Evolutionary conservation across 2,329 filamentous ascomycete species (phyloP).

Genomic region (Nigrospora osmanthi): DNA sequence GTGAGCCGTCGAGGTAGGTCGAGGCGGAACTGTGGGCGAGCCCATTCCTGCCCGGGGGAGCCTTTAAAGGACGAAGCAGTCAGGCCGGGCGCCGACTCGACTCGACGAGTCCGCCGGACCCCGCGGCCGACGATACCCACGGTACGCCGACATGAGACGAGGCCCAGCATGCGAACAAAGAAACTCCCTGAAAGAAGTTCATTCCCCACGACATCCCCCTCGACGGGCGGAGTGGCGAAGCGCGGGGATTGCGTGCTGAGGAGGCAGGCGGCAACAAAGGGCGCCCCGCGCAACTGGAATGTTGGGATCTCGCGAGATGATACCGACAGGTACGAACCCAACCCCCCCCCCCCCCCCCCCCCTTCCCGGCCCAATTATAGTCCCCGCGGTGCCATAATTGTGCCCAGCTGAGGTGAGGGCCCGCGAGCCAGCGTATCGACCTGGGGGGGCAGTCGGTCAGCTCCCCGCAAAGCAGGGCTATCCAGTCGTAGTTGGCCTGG

Average conservation of each 20-base stretch:
- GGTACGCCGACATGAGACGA: constrained; percentile 8
- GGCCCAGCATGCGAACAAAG: constrained; percentile 13
- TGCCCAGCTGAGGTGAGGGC: too few relatives aligned
- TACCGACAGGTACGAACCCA: neutral
- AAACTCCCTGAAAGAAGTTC: constrained; percentile 16
- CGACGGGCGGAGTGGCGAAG: neutral
- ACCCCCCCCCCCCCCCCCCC: neutral
- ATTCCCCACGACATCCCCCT: neutral
- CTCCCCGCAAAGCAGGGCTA: too few relatives aligned
- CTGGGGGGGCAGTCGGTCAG: too few relatives aligned
- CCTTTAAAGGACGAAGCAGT: constrained; percentile 15
- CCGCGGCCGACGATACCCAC: too few relatives aligned
- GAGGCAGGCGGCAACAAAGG: neutral
- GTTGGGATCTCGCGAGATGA: constrained; percentile 1
- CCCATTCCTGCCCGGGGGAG: constrained; percentile 19
- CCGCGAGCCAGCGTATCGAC: too few relatives aligned
- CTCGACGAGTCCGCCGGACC: too few relatives aligned
- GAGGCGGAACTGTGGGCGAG: constrained; percentile 13
- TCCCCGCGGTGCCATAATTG: neutral
- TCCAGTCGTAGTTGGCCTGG: too few relatives aligned
- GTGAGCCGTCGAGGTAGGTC: constrained; percentile 8
- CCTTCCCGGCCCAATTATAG: neutral
- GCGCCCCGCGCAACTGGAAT: constrained; percentile 1
- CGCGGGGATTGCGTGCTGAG: neutral
- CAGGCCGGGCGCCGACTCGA: too few relatives aligned